Base-by-base conservation (phyloP, 2,329 filamentous ascomycete species). In the Talaromyces sp. region DNA sequence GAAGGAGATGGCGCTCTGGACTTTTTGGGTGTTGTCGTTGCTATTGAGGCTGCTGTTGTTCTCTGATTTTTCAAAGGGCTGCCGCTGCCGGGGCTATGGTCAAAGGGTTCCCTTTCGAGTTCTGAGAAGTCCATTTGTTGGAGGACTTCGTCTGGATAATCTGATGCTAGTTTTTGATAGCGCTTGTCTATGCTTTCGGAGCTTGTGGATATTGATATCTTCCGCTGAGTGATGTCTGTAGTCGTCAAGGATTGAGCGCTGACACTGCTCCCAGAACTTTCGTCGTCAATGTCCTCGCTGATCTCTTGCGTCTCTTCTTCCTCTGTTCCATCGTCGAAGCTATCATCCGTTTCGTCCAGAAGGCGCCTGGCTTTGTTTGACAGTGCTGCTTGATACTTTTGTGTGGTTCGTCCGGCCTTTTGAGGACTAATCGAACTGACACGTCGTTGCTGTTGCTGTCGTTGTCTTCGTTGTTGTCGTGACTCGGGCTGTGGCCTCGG, bases 31-130 rank as follows among this genome's bases (percentile, higher is more conserved):
- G 52, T 62, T 46, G 42, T 35, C 7, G 60, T 23, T 1, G 39
- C 18, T 48, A 18, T 16, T 39, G 39, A 9, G 25, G n/a, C 25
- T 39, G 46, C 18, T 14, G 23, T 28, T 25, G 12, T 11, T 57
- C 9, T 57, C 9, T 40, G 54, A 42, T 42, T 16, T 21, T 42
- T 55, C 11, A 14, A 18, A 21, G 58, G 50, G 48, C 28, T 61
- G 48, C 11, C 25, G 25, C 35, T 57, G 11, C 70, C 68, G 11
- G 77, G 79, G 18, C 74, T 73, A 31, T 71, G 72, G 58, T 84
- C 80, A 66, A 85, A 85, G 5, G 77, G 72, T 65, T 85, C 80
- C 3, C 75, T 73, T 64, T 79, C 79, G 2, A 85, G 76, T n/a
- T 81, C 74, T 0, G 76, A 68, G 63, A 82, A 84, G 0, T 72